Base-by-base conservation (phyloP, 192 early-diverging fungal species). In the Chytriomyces confervae region DNA sequence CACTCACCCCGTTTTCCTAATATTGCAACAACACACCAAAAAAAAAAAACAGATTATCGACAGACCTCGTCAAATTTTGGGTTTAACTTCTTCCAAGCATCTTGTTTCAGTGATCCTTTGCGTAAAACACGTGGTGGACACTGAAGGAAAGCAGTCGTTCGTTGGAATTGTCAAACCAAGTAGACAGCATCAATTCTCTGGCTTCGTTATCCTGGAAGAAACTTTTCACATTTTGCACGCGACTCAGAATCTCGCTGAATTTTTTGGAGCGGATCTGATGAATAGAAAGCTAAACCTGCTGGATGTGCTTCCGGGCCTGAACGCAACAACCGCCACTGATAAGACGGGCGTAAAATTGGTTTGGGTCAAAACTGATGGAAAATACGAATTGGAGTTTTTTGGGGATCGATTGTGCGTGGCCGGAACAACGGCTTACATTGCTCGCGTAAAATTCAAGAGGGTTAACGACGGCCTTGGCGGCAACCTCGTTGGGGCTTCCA, bases 31-130 rank as follows among this genome's bases (percentile, higher is more conserved):
- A 4, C 51, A 3, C 5, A 61, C 18, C 57, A 2, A 18, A n/a
- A 1, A 1, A 61, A 61, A 61, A n/a, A n/a, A n/a, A 20, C 18
- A 84, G 83, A 77, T 85, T 20, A 79, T 85, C 18, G 84, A 85
- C 60, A 77, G 82, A 16, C 72, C 72, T 8, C 64, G 84, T 1
- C 79, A 81, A 62, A 80, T 85, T 51, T 70, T 85, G 18, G 77
- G 68, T 53, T 5, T 83, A n/a, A 67, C 70, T 61, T 61, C 45
- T 24, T n/a, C 36, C 8, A 79, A 79, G 11, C 79, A 71, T 66
- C 44, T 85, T 13, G 51, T 83, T 24, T 20, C 60, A 8, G 47
- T 81, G 3, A 65, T 73, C 9, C 77, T 85, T 3, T 62, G 65
- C 36, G 82, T 85, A 5, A 85, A 85, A 67, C 84, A 85, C 65